These are phyloP conservation scores for Spathaspora sp. DNA, from an alignment of 805 yeast genomes.

Conservation along the genomic window DNA sequence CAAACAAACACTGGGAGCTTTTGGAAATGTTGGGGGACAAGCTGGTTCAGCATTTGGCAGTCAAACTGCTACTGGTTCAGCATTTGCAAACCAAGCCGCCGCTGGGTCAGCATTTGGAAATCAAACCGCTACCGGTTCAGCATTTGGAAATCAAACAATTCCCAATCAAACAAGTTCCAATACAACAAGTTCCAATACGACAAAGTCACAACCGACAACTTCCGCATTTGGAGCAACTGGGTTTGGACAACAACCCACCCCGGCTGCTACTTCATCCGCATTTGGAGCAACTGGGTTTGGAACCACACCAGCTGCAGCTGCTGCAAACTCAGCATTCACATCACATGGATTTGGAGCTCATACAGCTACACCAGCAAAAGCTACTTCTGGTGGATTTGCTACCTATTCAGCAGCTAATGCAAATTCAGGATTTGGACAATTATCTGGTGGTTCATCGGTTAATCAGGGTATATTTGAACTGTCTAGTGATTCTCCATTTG, in stretches of 20 bases:
- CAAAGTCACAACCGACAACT: conserved; percentile 3
- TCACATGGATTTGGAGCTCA: neutral
- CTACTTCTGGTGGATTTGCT: conserved; percentile 12
- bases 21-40: too few species aligned
- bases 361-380: neutral
- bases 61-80: neutral
- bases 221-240: conserved; percentile 7
- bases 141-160: conserved; percentile 1
- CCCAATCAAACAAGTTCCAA: neutral
- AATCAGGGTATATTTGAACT: neutral
- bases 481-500: conserved; percentile 14
- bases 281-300: conserved; percentile 10
- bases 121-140: conserved; percentile 7
- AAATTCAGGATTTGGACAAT: conserved; percentile 6
- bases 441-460: neutral
- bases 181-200: neutral
- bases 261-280: too few species aligned
- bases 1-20: conserved; percentile 13
- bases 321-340: neutral
- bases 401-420: conserved; percentile 7
- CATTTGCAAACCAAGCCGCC: too few species aligned
- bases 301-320: too few species aligned
- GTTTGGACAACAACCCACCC: conserved; percentile 4
- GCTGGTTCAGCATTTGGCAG: conserved; percentile 6
- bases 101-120: too few species aligned